phyloP scores from a whole-genome alignment of 352 stramenopile genomes.

The Phytophthora rubi region DNA sequence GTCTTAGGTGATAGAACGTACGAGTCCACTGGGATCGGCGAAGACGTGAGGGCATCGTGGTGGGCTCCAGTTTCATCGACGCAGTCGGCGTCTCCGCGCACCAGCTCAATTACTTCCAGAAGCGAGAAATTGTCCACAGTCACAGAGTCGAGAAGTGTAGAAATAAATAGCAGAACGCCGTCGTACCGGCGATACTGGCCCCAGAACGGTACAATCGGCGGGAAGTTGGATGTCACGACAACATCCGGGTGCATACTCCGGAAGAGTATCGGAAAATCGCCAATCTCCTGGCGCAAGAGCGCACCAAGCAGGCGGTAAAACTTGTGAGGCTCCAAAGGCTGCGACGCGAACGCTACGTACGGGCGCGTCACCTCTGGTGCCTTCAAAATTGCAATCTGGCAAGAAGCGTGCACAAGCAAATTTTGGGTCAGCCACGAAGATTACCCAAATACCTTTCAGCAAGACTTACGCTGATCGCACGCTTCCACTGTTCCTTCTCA shows the following conservation, averaged over 20 bases:
- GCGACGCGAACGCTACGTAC: slow-evolving; percentile 75
- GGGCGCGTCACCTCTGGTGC: slow-evolving; percentile 46
- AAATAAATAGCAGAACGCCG: slow-evolving; percentile 81
- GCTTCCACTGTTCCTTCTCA: slow-evolving; percentile 86
- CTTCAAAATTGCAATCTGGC: slow-evolving; percentile 66
- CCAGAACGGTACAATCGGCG: slow-evolving; percentile 88
- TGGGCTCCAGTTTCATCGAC: slow-evolving; percentile 56
- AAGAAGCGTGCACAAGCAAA: slow-evolving; percentile 6
- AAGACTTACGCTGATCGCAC: slow-evolving; percentile 58
- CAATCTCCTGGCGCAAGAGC: slow-evolving; percentile 72
- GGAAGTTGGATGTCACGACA: slow-evolving; percentile 83
- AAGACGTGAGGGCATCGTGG: slow-evolving; percentile 31
- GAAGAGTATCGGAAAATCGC: slow-evolving; percentile 78
- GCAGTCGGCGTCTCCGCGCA: slow-evolving; percentile 71
- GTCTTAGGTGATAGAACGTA: slow-evolving; percentile 45
- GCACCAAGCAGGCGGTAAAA: slow-evolving; percentile 79
- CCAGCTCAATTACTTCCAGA: slow-evolving; percentile 75
- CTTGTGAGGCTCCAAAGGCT: slow-evolving; percentile 66
- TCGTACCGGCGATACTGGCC: slow-evolving; percentile 86
- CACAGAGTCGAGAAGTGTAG: slow-evolving; percentile 79
- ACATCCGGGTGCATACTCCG: slow-evolving; percentile 82
- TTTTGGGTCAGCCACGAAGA: slow-evolving; percentile 4
- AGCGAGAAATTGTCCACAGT: slow-evolving; percentile 78
- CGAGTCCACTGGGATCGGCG: slow-evolving; percentile 34
- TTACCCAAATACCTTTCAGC: neutral